phyloP scores from a whole-genome alignment of 352 stramenopile species.

The Phytophthora pinifolia region DNA sequence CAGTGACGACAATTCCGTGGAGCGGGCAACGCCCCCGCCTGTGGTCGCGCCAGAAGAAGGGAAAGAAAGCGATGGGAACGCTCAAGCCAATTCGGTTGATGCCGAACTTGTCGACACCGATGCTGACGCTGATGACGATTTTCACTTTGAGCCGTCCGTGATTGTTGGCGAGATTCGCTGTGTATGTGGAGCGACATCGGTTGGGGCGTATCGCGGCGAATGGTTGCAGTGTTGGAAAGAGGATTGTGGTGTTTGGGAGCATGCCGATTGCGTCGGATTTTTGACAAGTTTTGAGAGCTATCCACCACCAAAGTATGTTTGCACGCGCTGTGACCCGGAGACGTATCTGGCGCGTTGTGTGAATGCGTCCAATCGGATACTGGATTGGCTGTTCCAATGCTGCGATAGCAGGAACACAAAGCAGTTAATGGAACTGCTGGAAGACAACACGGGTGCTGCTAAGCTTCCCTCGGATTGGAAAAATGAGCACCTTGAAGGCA shows the following conservation, averaged over 20 bases:
- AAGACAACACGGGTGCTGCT: constrained; percentile 22
- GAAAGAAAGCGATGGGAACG: not conserved
- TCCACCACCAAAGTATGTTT: constrained; percentile 37
- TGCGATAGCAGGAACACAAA: constrained; percentile 57
- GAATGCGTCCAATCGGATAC: constrained; percentile 27
- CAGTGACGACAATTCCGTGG: constrained; percentile 1
- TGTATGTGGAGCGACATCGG: constrained; percentile 45
- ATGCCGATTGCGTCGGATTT: constrained; percentile 70
- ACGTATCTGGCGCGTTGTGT: constrained; percentile 34
- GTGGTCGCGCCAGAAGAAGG: not conserved
- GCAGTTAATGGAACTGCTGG: constrained; percentile 53
- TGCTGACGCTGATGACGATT: constrained; percentile 19
- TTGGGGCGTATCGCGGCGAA: constrained; percentile 53
- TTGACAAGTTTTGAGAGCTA: constrained; percentile 27
- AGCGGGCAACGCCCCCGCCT: not conserved
- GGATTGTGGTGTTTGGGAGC: constrained; percentile 66
- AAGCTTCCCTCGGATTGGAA: constrained; percentile 39
- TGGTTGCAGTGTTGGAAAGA: constrained; percentile 74
- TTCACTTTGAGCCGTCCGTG: constrained; percentile 19
- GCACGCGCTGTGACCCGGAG: constrained; percentile 46
- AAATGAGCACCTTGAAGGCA: constrained; percentile 29
- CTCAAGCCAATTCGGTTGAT: not conserved
- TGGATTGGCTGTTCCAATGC: constrained; percentile 71
- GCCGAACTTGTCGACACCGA: constrained; percentile 17
- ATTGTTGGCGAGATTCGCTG: constrained; percentile 60